Evolutionary conservation across 2,329 filamentous ascomycete species (phyloP).

Genomic region (Raffaelea ambrosiae): DNA sequence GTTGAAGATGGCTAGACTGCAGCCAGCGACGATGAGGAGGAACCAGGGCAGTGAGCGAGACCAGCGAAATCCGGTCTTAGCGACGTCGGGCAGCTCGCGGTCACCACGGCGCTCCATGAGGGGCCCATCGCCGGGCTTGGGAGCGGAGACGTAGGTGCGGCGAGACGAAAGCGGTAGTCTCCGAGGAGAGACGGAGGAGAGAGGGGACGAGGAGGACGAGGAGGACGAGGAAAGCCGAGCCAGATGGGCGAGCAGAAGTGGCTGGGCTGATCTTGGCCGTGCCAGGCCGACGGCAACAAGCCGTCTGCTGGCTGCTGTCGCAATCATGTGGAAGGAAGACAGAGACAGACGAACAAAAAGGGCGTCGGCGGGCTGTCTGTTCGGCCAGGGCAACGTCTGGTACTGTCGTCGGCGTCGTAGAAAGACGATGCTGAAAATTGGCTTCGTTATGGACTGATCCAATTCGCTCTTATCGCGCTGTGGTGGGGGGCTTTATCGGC

Average conservation of each 20-base stretch:
- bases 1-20: conserved; percentile 90
- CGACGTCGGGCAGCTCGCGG: conserved; percentile 50
- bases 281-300: background rate
- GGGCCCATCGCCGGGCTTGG: conserved; percentile 51
- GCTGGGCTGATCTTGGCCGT: background rate
- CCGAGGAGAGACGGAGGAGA: too few relatives aligned
- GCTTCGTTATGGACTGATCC: too few relatives aligned
- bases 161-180: conserved; percentile 15
- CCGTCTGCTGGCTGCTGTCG: background rate
- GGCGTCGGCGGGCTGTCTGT: too few relatives aligned
- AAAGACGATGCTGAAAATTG: too few relatives aligned
- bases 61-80: conserved; percentile 49
- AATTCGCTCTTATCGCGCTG: too few relatives aligned
- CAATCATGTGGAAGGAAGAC: too few relatives aligned
- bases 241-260: conserved; percentile 1
- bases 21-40: conserved; percentile 58
- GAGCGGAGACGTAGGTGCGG: conserved; percentile 44
- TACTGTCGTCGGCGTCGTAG: too few relatives aligned
- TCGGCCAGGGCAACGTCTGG: too few relatives aligned
- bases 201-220: background rate
- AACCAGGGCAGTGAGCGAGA: conserved; percentile 73
- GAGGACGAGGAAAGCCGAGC: background rate
- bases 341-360: too few relatives aligned
- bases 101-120: conserved; percentile 58
- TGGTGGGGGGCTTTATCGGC: too few relatives aligned